Evolutionary conservation across 805 yeast species (phyloP).

Genomic region (Wickerhamiella parazyma): DNA sequence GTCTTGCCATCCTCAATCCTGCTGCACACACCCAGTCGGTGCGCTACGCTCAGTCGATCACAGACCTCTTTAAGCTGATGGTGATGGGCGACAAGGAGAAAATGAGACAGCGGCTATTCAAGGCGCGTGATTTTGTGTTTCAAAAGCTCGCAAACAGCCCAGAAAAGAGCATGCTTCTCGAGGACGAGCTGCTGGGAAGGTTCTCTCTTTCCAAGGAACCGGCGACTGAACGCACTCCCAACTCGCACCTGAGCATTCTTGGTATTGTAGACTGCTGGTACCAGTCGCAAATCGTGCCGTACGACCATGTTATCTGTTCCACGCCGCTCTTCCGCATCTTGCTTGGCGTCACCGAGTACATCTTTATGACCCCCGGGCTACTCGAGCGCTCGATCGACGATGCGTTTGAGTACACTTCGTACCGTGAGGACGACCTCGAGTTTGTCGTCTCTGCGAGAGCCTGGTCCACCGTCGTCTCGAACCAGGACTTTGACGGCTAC

Average conservation of each 20-base stretch:
- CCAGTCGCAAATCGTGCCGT: slow-evolving; percentile 72
- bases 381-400: slow-evolving; percentile 70
- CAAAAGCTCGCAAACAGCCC: slow-evolving; percentile 38
- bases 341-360: slow-evolving; percentile 83
- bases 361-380: slow-evolving; percentile 71
- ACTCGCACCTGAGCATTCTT: slow-evolving; percentile 76
- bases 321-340: slow-evolving; percentile 88
- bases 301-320: slow-evolving; percentile 92
- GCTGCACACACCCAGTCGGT: slow-evolving; percentile 83
- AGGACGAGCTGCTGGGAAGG: slow-evolving; percentile 71
- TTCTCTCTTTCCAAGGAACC: slow-evolving; percentile 65
- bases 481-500: slow-evolving; percentile 64
- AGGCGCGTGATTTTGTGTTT: slow-evolving; percentile 67
- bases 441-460: slow-evolving; percentile 79
- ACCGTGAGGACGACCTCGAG: slow-evolving; percentile 81
- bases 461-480: slow-evolving; percentile 73
- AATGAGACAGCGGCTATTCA: slow-evolving; percentile 41
- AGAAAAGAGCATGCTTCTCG: slow-evolving; percentile 44
- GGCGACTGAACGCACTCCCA: slow-evolving; percentile 40
- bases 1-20: slow-evolving; percentile 90
- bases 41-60: slow-evolving; percentile 75
- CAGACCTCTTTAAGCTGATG: slow-evolving; percentile 74
- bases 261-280: slow-evolving; percentile 94
- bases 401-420: slow-evolving; percentile 49
- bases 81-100: slow-evolving; percentile 51